These are phyloP conservation scores for Mortierella sp. DNA, from an alignment of 371 early-diverging fungal species.

Conservation along the genomic window DNA sequence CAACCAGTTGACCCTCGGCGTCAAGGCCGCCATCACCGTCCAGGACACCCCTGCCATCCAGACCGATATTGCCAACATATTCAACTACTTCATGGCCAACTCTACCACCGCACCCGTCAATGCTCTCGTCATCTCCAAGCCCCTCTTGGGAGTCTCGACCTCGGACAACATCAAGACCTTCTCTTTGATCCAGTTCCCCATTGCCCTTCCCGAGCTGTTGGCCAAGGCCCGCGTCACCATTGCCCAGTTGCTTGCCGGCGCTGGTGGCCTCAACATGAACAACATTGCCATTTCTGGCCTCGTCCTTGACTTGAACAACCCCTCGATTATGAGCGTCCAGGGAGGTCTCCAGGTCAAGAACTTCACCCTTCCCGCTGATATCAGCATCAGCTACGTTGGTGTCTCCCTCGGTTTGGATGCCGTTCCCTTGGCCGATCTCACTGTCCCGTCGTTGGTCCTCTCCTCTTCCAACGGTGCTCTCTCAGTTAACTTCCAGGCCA, in stretches of 20 bases:
- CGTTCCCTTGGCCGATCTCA: conserved; percentile 36
- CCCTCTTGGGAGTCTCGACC: conserved; percentile 46
- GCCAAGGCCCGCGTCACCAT: conserved; percentile 33
- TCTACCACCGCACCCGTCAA: conserved; percentile 42
- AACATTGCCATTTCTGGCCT: conserved; percentile 37
- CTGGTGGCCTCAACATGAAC: conserved; percentile 43
- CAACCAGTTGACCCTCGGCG: conserved; percentile 43
- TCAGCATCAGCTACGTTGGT: conserved; percentile 55
- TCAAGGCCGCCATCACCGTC: conserved; percentile 43
- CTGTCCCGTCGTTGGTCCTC: conserved; percentile 34
- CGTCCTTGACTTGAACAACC: conserved; percentile 49
- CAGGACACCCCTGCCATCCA: conserved; percentile 45
- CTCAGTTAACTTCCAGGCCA: conserved; percentile 40
- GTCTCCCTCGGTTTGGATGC: conserved; percentile 47
- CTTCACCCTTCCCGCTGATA: conserved; percentile 49
- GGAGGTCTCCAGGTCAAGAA: conserved; percentile 43
- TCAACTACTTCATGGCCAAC: conserved; percentile 51
- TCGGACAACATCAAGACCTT: conserved; percentile 51
- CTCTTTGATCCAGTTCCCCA: conserved; percentile 31
- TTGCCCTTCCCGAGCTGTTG: conserved; percentile 31
- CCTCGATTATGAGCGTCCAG: conserved; percentile 42
- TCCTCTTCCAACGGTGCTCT: conserved; percentile 41
- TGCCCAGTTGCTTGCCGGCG: conserved; percentile 36
- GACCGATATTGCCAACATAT: conserved; percentile 48
- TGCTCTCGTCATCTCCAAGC: conserved; percentile 41